Base-by-base conservation (phyloP, 805 yeast genomes). In the Saccharomycopsis guyanensis region DNA sequence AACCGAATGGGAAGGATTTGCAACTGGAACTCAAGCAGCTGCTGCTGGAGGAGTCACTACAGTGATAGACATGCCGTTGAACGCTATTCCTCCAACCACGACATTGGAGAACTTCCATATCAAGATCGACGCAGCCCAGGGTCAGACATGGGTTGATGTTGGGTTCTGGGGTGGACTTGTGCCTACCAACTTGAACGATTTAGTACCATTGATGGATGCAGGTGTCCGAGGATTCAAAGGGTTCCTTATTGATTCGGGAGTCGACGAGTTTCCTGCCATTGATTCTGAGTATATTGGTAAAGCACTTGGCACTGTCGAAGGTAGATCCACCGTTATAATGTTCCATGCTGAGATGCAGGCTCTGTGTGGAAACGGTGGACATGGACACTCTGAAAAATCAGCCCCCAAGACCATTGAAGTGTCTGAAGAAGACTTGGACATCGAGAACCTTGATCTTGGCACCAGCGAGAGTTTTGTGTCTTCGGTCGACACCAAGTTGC, bases 1-100 rank as follows among this genome's bases (percentile, higher is more conserved):
- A 56, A 89, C 97, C 1, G 96, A 88, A 52, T 89, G 97, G 97
- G 97, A 89, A 64, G 97, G 97, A 1, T 89, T 91, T 61, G 95
- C 80, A n/a, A 83, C 95, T 0, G 97, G 97, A 0, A 89, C 97
- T 0, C 81, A 82, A 59, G 85, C 96, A 2, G 97, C 97, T 0
- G 95, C 95, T 0, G 73, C 89, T 10, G 97, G 97, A 15, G 97
- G 97, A 48, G 97, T 89, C 41, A 89, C 97, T 20, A 88, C 96
- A 0, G 94, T 89, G 16, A 75, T 89, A 16, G 97, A 89, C 61
- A 89, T 89, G 97, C 97, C 97, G 0, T 68, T 89, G 59, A 89
- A 89, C 63, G 96, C 96, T 3, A 80, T 89, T 40, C 97, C 97
- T 0, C 97, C 97, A 25, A 89, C 97, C 0, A 91, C 97, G 1